Conservation (phyloP, 371 early-diverging fungal species). For the Actinomucor elegans region DNA sequence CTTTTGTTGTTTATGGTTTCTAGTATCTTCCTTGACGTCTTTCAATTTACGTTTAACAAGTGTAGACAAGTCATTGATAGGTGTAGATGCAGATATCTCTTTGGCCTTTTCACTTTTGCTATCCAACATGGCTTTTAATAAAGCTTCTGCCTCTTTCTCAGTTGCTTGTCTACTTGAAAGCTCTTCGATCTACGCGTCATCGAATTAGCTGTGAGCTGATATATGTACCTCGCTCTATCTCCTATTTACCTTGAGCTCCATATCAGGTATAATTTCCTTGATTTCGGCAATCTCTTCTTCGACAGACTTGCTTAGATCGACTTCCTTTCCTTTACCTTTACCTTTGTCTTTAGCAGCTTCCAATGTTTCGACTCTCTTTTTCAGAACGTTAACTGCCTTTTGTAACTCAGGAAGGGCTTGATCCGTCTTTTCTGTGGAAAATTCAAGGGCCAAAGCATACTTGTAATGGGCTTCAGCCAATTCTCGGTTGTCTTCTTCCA, state of each 20-base stretch:
- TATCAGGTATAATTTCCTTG: conserved; percentile 44
- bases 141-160: conserved; percentile 38
- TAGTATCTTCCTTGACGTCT: not conserved
- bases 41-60: conserved; percentile 43
- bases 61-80: conserved; percentile 44
- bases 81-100: conserved; percentile 15
- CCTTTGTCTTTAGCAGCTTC: conserved; percentile 42
- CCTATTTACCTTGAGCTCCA: conserved; percentile 56
- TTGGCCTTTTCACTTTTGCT: not conserved
- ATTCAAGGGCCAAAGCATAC: conserved; percentile 72
- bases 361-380: conserved; percentile 36
- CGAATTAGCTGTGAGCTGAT: too few species aligned
- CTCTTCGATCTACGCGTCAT: conserved; percentile 31
- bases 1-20: conserved; percentile 11
- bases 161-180: conserved; percentile 34
- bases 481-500: conserved; percentile 69
- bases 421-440: conserved; percentile 46
- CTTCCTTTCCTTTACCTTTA: conserved; percentile 29
- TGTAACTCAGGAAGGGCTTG: conserved; percentile 61
- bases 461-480: conserved; percentile 85
- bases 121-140: conserved; percentile 31
- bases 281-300: conserved; percentile 45
- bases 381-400: conserved; percentile 57
- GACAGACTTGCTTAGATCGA: conserved; percentile 3
- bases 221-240: too few species aligned